Evolutionary conservation across 1,284 basidiomycete genomes (phyloP).

Genomic region (Cryptococcus deneoformans): DNA sequence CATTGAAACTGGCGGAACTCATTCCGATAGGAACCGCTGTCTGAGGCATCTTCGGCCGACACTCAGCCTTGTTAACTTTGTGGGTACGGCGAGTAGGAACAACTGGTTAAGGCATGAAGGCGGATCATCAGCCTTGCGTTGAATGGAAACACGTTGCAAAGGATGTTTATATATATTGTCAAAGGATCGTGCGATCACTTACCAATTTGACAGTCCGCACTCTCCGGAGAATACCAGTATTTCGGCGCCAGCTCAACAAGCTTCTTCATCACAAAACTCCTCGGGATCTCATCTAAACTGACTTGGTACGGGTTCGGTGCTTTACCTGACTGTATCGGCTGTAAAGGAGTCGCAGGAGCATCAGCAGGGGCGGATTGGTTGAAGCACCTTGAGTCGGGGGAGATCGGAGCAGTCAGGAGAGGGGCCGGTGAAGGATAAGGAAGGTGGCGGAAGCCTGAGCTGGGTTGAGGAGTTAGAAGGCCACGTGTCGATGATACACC

Average conservation of each 20-base stretch:
- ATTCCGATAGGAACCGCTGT: no score
- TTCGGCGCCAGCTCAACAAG: constrained; percentile 34
- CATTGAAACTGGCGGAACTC: no score
- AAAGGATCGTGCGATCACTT: constrained; percentile 14
- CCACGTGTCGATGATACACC: constrained; percentile 1
- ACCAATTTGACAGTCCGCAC: constrained; percentile 43
- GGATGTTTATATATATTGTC: no score
- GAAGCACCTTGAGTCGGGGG: constrained; percentile 8
- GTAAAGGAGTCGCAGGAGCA: not conserved
- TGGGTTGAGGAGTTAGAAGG: constrained; percentile 7
- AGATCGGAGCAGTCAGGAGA: constrained; percentile 2
- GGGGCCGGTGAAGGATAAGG: constrained; percentile 5
- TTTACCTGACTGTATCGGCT: not conserved
- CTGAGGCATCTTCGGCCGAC: no score
- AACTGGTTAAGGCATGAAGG: not conserved
- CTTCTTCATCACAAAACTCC: constrained; percentile 36
- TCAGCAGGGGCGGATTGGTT: constrained; percentile 1
- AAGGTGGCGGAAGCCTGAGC: constrained; percentile 1
- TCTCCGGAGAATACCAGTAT: constrained; percentile 38
- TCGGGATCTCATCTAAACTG: constrained; percentile 27
- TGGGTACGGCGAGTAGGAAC: not conserved
- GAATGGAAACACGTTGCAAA: no score
- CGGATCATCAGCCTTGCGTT: not conserved
- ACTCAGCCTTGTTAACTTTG: not conserved
- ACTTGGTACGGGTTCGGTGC: constrained; percentile 11